Conservation (phyloP, 306 rosid species). For the Quercus agrifolia region DNA sequence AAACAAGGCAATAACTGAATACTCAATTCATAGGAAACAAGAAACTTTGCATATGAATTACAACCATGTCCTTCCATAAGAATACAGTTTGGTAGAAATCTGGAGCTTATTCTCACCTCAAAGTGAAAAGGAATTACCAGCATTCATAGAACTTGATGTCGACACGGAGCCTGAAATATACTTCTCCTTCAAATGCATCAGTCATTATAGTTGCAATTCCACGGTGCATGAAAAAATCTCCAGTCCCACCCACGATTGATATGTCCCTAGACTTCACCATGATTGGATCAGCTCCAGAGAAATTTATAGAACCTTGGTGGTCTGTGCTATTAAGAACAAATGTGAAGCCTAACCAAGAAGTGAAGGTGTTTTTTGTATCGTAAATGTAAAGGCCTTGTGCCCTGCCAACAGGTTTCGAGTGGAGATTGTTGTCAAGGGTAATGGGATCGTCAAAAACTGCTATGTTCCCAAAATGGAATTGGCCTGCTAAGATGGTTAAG, state of each 20-base stretch:
- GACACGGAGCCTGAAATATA: constrained; percentile 62
- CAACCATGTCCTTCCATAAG: too few species aligned
- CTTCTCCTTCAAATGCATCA: constrained; percentile 67
- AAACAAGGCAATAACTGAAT: too few species aligned
- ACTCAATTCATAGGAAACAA: too few species aligned
- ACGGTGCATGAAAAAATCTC: constrained; percentile 76
- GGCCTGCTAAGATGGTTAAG: constrained; percentile 44
- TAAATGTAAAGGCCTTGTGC: constrained; percentile 77
- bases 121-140: constrained; percentile 29
- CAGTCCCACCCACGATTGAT: constrained; percentile 68
- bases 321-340: constrained; percentile 45
- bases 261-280: constrained; percentile 53
- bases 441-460: constrained; percentile 74
- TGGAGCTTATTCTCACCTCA: too few species aligned
- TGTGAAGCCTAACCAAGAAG: constrained; percentile 64
- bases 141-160: constrained; percentile 72
- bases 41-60: too few species aligned
- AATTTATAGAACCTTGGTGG: constrained; percentile 54
- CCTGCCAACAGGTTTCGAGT: constrained; percentile 66
- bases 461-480: constrained; percentile 60
- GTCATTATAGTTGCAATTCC: constrained; percentile 70
- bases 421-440: constrained; percentile 63
- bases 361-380: constrained; percentile 56
- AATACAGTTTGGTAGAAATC: too few species aligned
- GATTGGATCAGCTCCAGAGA: constrained; percentile 63